Conservation (phyloP, 2,329 filamentous ascomycete genomes). For the Pseudogymnoascus sp. region DNA sequence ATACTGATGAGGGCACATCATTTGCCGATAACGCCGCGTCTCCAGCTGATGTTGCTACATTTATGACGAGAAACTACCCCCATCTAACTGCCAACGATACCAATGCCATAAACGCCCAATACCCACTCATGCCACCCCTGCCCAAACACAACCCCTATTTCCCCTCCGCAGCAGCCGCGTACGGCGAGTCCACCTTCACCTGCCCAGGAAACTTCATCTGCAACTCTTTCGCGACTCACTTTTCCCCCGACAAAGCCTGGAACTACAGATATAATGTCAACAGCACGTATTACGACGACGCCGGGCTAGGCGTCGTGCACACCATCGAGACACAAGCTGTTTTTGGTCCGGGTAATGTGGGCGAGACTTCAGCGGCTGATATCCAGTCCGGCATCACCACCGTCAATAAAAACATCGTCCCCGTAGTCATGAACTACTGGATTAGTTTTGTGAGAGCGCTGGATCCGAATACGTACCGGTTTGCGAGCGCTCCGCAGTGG, state of each 20-base stretch:
- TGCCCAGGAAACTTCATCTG: conserved; percentile 37
- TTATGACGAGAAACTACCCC: conserved; percentile 32
- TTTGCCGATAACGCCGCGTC: conserved; percentile 37
- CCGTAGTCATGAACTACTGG: conserved; percentile 33
- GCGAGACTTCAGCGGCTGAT: conserved; percentile 11
- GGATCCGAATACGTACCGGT: conserved; percentile 32
- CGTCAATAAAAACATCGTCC: conserved; percentile 27
- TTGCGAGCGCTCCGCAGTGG: conserved; percentile 24
- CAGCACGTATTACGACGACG: conserved; percentile 29
- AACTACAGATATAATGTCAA: conserved; percentile 41
- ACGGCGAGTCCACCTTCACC: conserved; percentile 41
- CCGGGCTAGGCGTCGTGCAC: conserved; percentile 31
- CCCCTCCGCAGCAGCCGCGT: conserved; percentile 31
- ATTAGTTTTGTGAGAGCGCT: conserved; percentile 34
- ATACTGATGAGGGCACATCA: conserved; percentile 48
- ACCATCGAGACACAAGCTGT: conserved; percentile 30
- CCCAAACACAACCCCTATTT: conserved; percentile 30
- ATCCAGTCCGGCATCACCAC: conserved; percentile 24
- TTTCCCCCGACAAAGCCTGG: conserved; percentile 32
- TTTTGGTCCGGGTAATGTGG: conserved; percentile 29
- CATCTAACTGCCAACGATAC: conserved; percentile 24
- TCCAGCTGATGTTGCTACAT: conserved; percentile 26
- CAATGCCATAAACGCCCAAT: conserved; percentile 25
- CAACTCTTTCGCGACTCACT: conserved; percentile 21
- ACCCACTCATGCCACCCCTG: conserved; percentile 23